These are phyloP conservation scores for Torulaspora franciscae DNA, from an alignment of 805 yeast genomes.

Conservation along the genomic window DNA sequence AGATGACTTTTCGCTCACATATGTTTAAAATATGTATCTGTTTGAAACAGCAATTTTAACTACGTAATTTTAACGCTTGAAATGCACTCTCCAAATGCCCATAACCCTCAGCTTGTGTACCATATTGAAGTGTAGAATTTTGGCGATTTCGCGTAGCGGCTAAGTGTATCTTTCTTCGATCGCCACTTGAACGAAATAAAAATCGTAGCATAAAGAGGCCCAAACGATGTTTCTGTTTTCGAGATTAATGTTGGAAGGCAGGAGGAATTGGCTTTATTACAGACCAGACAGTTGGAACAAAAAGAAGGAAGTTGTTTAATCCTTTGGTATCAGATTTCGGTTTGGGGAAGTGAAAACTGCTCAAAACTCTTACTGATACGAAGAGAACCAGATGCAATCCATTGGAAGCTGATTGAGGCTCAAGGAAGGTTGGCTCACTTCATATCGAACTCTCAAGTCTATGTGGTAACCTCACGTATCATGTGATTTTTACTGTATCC, in stretches of 20 bases:
- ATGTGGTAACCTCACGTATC: background rate
- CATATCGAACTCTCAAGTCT: background rate
- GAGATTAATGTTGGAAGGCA: too few species aligned
- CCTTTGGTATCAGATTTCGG: too few species aligned
- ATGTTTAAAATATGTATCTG: background rate
- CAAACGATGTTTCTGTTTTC: background rate
- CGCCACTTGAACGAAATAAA: background rate
- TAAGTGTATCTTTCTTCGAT: background rate
- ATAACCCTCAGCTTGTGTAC: too few species aligned
- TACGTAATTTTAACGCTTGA: background rate
- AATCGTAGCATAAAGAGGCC: background rate
- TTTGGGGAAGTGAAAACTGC: too few species aligned
- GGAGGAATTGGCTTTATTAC: too few species aligned
- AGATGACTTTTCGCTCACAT: conserved; percentile 33
- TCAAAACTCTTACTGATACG: too few species aligned
- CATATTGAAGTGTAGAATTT: background rate
- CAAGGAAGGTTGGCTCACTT: too few species aligned
- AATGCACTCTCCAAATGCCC: background rate
- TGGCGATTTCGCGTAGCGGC: conserved; percentile 4
- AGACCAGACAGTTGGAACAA: too few species aligned
- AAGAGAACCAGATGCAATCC: too few species aligned
- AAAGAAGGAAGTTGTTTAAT: too few species aligned
- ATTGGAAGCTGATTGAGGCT: too few species aligned
- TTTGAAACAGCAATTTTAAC: background rate
- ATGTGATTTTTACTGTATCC: background rate